Base-by-base conservation (phyloP, 2,329 filamentous ascomycete species). In the Emergomyces africanus region DNA sequence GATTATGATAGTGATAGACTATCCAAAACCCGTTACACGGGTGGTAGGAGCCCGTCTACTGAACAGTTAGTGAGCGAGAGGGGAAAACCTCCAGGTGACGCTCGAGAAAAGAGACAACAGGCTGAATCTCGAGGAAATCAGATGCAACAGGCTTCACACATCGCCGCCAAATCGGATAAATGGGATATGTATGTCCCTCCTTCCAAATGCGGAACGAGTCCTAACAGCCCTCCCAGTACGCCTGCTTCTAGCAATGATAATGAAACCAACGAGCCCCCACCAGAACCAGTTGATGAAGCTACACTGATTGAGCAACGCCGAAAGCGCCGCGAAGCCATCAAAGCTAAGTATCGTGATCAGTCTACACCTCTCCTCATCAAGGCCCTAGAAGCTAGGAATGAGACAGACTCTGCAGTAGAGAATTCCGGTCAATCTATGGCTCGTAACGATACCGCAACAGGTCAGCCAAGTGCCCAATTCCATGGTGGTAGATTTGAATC, bases 281-380 rank as follows among this genome's bases (percentile, higher is more conserved):
- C 80, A 59, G 78, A 84, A 65, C 79, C 81, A n/a, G 70, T 90
- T 65, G 87, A 95, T 71, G 88, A 95, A 75, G 88, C 87, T 62
- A 85, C 88, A 65, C 81, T 92, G 68, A 88, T 96, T 67, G 88
- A 95, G 72, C 86, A 90, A 67, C 87, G 91, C 59, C 87, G 90
- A 33, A 90, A 87, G 69, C 84, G 88, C 60, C 86, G 91, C 64
- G 89, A 94, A 75, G 89, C 89, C 64, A 87, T 95, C 63, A 83
- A 90, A 69, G 87, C 89, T 70, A 95, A 90, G 76, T 87, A 90
- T 67, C 85, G 84, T 72, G 77, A 73, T 51, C 85, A 86, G 67
- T 82, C 54, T 20, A 55, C 54, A 55, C 87, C 88, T 57, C 79
- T 92, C 67, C 81, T 88, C 61, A 83, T 92, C 63, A 85, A 91